Conservation (phyloP, 2,329 filamentous ascomycete species). For the Trichophyton schoenleinii region DNA sequence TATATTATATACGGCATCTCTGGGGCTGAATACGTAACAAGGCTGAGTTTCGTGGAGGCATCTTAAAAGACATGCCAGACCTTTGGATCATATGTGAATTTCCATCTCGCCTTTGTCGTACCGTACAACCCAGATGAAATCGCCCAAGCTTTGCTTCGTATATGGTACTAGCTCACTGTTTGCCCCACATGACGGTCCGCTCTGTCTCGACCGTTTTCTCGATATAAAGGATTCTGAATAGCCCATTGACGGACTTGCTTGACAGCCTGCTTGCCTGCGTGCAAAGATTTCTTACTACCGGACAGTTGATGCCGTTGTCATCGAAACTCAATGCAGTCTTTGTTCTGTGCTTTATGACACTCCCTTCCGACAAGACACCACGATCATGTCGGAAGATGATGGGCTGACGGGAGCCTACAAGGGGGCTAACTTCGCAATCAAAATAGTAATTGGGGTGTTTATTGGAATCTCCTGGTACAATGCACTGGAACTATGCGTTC, state of each 20-base stretch:
- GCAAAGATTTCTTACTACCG: not conserved
- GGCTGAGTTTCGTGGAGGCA: not conserved
- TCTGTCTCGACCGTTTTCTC: not conserved
- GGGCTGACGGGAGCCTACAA: slow-evolving; percentile 29
- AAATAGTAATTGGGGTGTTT: slow-evolving; percentile 36
- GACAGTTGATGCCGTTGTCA: not conserved
- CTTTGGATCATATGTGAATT: not conserved
- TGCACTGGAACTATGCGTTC: slow-evolving; percentile 37
- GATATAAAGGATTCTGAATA: not conserved
- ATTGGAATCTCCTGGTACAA: slow-evolving; percentile 40
- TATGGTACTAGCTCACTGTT: not conserved
- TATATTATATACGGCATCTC: not conserved
- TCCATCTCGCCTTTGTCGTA: not conserved
- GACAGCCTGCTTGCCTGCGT: not conserved
- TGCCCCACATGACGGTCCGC: not conserved
- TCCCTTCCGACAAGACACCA: not conserved
- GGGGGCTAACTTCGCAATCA: slow-evolving; percentile 24
- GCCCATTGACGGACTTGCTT: not conserved
- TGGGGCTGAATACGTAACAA: not conserved
- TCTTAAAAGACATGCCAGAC: not conserved
- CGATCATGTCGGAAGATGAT: slow-evolving; percentile 19
- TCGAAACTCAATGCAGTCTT: not conserved
- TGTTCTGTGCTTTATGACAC: not conserved
- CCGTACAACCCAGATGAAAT: not conserved
- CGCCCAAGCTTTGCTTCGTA: not conserved